Evolutionary conservation across 805 yeast genomes (phyloP), one percentile per base, ranked within the genome.

Genomic region (Yarrowia deformans): DNA sequence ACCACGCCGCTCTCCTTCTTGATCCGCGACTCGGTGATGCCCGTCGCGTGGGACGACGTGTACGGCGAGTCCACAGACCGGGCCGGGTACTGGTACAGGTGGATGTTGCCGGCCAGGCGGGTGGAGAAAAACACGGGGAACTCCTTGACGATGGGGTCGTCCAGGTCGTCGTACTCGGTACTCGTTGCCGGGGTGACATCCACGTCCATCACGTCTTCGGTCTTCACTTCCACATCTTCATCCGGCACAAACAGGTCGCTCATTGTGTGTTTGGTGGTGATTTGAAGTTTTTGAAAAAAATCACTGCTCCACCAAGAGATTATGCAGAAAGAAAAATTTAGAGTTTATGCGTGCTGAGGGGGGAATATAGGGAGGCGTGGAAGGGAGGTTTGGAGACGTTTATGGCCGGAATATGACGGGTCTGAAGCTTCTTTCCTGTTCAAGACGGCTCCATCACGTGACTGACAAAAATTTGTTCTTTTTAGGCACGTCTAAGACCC

Each of bases 1-100:
- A 95, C 79, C 13, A 87, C 82, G 1, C 87, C 85, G 1, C 91
- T 82, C 35, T 83, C 80, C 1, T 85, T 85, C 74, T 93, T 94
- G 70, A 90, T 77, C 50, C 89, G 78, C 0, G 88, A 81, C 18
- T 79, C 78, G 70, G 83, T 76, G 42, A 81, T 75, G 12, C 78
- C 75, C n/a, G 82, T 80, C 70, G 80, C 80, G 43, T 75, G 76
- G 1, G 74, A 74, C 3, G 76, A 78, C 1, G 76, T 73, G 48
- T 82, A 80, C 0, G 84, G 80, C 64, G 84, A 79, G 8, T 73
- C 75, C 55, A 79, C 79, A 10, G 87, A 81, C 56, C 89, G 80
- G 6, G 89, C 88, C 2, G 90, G 90, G 72, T 84, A 88, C 74
- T 88, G 93, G 48, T 88, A 74, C 6, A 87, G 73, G 61, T 80